phyloP scores from a whole-genome alignment of 2,329 filamentous ascomycete species.

The Fusarium buharicum region DNA sequence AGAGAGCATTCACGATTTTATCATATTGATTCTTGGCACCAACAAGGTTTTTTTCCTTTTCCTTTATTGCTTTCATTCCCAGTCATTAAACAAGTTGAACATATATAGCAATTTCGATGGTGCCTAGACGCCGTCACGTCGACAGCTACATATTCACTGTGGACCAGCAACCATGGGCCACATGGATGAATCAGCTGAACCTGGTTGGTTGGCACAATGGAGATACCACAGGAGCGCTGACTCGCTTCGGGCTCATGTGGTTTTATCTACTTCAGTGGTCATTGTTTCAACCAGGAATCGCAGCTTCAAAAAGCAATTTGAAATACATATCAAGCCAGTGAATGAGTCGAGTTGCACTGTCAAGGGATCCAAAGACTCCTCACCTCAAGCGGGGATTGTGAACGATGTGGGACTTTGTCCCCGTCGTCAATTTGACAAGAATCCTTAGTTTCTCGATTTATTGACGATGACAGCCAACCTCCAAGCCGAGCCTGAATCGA shows the following conservation, averaged over 20 bases:
- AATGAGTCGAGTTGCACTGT: not conserved
- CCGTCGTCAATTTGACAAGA: not conserved
- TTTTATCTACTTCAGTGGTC: not conserved
- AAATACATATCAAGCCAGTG: not conserved
- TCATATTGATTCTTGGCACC: no score
- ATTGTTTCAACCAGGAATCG: no score
- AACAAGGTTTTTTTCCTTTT: no score
- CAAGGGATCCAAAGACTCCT: not conserved
- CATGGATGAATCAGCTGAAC: not conserved
- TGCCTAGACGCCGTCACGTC: not conserved
- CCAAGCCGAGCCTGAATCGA: conserved; percentile 9
- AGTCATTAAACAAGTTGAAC: no score
- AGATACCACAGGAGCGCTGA: not conserved
- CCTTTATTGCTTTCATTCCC: no score
- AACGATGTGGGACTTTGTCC: conserved; percentile 18
- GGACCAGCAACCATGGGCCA: conserved; percentile 10
- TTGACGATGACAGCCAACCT: not conserved
- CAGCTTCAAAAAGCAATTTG: not conserved
- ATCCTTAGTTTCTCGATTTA: not conserved
- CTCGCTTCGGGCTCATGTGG: not conserved
- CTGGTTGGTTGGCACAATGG: conserved; percentile 3
- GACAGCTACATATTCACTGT: not conserved
- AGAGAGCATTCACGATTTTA: no score
- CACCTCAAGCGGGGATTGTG: conserved; percentile 2
- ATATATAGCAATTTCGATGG: no score